Evolutionary conservation across 78 protist species (phyloP).

Genomic region (Bigelowiella natans): DNA sequence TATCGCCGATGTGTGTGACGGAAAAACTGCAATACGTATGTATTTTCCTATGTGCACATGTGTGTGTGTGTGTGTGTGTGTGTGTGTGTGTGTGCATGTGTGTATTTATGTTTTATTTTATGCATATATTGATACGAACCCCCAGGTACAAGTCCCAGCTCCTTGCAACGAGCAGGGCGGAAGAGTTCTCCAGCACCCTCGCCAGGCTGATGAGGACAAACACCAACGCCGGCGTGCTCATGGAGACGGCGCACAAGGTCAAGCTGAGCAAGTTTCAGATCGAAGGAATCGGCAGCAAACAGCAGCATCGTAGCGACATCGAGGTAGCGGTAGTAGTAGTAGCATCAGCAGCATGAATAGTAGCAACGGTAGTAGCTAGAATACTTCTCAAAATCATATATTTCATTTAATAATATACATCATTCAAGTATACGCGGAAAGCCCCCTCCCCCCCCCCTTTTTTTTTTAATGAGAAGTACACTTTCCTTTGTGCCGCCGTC

Average conservation of each 20-base stretch:
- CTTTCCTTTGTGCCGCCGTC: too few species aligned
- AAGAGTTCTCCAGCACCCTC: background rate
- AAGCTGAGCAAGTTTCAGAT: background rate
- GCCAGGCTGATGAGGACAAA: background rate
- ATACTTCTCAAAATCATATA: too few species aligned
- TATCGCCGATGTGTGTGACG: background rate
- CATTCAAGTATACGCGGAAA: too few species aligned
- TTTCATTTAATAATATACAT: too few species aligned
- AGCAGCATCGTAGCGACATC: too few species aligned
- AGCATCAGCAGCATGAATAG: too few species aligned
- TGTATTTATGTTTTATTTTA: background rate
- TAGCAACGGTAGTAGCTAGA: too few species aligned
- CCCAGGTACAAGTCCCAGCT: background rate
- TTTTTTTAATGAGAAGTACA: too few species aligned
- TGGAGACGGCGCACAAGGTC: background rate
- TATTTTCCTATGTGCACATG: background rate
- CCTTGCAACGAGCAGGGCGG: background rate
- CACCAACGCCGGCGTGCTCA: background rate
- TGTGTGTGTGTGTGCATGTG: background rate
- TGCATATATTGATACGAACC: background rate
- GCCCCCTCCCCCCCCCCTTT: too few species aligned
- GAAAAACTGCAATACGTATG: background rate
- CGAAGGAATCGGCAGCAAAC: too few species aligned
- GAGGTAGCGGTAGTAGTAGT: too few species aligned
- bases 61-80: background rate